Evolutionary conservation across 352 stramenopile species (phyloP).

Genomic region (Pythium oligandrum): DNA sequence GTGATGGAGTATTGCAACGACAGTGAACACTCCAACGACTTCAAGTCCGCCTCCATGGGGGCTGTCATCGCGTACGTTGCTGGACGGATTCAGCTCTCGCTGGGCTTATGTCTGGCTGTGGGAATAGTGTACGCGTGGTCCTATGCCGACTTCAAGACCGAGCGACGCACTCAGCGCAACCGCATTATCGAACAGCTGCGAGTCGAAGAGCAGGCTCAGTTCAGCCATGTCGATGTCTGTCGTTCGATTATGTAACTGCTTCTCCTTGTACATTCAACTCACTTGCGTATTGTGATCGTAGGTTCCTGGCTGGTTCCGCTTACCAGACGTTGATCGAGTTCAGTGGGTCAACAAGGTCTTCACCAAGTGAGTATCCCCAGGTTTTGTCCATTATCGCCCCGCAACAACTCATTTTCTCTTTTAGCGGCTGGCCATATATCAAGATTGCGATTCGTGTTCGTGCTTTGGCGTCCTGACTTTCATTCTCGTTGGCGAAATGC

Average conservation of each 20-base stretch:
- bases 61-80: constrained; percentile 29
- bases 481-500: too few species aligned
- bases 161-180: constrained; percentile 18
- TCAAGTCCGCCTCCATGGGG: constrained; percentile 27
- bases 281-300: constrained; percentile 4
- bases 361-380: constrained; percentile 23
- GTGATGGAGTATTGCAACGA: constrained; percentile 29
- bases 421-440: constrained; percentile 65
- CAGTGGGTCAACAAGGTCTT: constrained; percentile 81
- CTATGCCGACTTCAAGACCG: constrained; percentile 47
- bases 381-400: neutral
- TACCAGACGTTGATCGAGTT: constrained; percentile 64
- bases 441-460: constrained; percentile 70
- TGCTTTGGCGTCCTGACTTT: neutral
- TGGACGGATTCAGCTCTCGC: constrained; percentile 31
- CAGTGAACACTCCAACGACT: constrained; percentile 19
- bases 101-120: constrained; percentile 35
- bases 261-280: too few species aligned
- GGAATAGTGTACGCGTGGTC: constrained; percentile 46
- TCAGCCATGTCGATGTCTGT: constrained; percentile 25
- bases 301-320: constrained; percentile 50
- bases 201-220: constrained; percentile 26
- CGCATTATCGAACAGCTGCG: constrained; percentile 18
- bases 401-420: neutral
- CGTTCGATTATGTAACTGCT: neutral